Base-by-base conservation (phyloP, 2,329 filamentous ascomycete species). In the Teratosphaeria pseudoeucalypti region DNA sequence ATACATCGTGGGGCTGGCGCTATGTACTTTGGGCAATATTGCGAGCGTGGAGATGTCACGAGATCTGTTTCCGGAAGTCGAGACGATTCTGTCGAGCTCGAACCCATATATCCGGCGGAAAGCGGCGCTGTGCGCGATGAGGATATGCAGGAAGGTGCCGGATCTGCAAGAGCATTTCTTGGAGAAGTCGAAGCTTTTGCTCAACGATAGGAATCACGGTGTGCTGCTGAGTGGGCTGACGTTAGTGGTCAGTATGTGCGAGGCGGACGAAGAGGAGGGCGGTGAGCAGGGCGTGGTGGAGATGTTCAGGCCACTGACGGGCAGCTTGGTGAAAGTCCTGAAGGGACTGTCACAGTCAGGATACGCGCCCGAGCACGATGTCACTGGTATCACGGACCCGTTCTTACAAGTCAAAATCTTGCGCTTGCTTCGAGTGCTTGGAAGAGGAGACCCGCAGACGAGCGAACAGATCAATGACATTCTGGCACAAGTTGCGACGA, bases 381-480 rank as follows among this genome's bases (percentile, higher is more conserved):
- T 99, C 52, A 96, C 92, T 19, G 95, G 95, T 43, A 96, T 99
- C 64, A 96, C 92, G 49, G 95, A 99, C 74, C 94, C 94, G 0
- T 99, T 99, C 78, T 76, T 99, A 55, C 94, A 99, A 76, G 92
- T 96, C 77, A 99, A 97, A 79, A 91, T 99, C 60, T 79, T 99
- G 58, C 86, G 89, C 59, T 77, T 99, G 57, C 79, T 99, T 57
- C 83, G 92, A 64, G 89, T 96, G 9, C 80, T 99, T 54, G 92
- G 88, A 16, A 85, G 91, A 62, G 92, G 92, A 39, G 91, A 99
- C 73, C 79, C 85, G 11, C 82, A 91, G 62, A 91, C 90, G 29
- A 97, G 91, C 73, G 95, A 99, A 75, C 87, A 95, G 74, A 97
- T 99, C 78, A 99, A 97, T 76, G 94, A 99, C 71, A 99, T 99